A percentile compares a stretch with the other conserved stretches of the same genome.
phyloP scores from a whole-genome alignment of 306 rosid species.

The Pterocarpus macrocarpus region DNA sequence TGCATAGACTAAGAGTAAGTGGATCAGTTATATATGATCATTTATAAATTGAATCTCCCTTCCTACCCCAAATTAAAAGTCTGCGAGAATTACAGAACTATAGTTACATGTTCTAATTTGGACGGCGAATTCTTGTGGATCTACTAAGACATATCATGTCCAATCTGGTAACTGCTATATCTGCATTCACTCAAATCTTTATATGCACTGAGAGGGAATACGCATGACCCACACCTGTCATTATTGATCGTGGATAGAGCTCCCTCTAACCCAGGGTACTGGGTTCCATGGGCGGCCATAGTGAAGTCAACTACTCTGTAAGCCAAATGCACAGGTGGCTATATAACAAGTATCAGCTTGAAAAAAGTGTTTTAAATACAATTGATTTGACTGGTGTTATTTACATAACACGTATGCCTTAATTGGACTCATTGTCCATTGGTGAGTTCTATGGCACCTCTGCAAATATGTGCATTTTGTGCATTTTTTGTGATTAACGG shows the following conservation, averaged over 20 bases:
- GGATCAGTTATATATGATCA: not conserved
- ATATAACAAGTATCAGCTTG: no score
- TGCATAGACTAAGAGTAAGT: not conserved
- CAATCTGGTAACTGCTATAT: not conserved
- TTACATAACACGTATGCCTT: no score
- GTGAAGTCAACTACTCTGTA: not conserved
- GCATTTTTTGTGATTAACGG: no score
- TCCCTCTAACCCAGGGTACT: conserved; percentile 44
- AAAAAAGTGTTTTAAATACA: no score
- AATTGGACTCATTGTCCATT: no score
- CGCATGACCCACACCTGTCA: not conserved
- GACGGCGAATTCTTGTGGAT: conserved; percentile 2
- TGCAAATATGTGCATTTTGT: no score
- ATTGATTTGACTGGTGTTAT: no score
- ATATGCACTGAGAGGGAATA: not conserved
- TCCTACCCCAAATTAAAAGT: not conserved
- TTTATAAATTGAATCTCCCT: no score
- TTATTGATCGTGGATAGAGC: conserved; percentile 35
- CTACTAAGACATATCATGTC: not conserved
- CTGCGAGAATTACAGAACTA: not conserved
- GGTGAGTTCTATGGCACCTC: no score
- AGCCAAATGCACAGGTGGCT: conserved; percentile 5
- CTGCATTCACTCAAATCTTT: conserved; percentile 6
- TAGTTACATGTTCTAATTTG: conserved; percentile 3
- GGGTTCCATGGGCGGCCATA: conserved; percentile 35